Evolutionary conservation across 192 early-diverging fungal species (phyloP), one percentile per base, ranked within the genome.

Genomic region (Linnemannia exigua): DNA sequence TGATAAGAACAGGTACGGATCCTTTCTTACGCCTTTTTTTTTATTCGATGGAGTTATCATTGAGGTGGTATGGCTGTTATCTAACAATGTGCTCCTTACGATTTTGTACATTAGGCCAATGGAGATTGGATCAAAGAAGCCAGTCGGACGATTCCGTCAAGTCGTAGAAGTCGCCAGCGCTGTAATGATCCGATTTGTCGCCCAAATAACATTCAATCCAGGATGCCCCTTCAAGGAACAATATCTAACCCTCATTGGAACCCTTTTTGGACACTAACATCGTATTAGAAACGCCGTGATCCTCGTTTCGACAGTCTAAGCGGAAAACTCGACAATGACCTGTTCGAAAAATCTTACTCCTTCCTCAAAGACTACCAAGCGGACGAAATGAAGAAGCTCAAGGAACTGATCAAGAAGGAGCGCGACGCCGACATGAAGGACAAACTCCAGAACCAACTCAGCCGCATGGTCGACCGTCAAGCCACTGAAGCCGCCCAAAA

Each of bases 251-350:
- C 0, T 11, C 36, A 36, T 36, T 36, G 3, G 46, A n/a, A n/a
- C n/a, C n/a, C n/a, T n/a, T n/a, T n/a, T n/a, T n/a, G n/a, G n/a
- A n/a, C n/a, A n/a, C 46, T 48, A 58, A 58, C 33, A 68, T 38
- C 41, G 5, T 6, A 44, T 44, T 81, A 93, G 93, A 95, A 94
- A 93, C 88, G 91, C 14, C 94, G 97, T 51, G 98, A 99, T 89
- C 98, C 98, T 67, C 90, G 98, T 68, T 99, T 99, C 81, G 97
- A 98, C 86, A 91, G 91, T 54, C 77, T 98, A 25, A 95, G 96
- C 1, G 98, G 98, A 14, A 93, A 96, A 72, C 91, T 97, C 67
- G 99, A 99, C 88, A 93, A 96, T 48, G 97, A 96, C 44, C 84
- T 99, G 67, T 99, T 97, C 87, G 93, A 97, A 80, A 95, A 96